Evolutionary conservation across 371 early-diverging fungal species (phyloP).

Genomic region (Actinomortierella ambigua): DNA sequence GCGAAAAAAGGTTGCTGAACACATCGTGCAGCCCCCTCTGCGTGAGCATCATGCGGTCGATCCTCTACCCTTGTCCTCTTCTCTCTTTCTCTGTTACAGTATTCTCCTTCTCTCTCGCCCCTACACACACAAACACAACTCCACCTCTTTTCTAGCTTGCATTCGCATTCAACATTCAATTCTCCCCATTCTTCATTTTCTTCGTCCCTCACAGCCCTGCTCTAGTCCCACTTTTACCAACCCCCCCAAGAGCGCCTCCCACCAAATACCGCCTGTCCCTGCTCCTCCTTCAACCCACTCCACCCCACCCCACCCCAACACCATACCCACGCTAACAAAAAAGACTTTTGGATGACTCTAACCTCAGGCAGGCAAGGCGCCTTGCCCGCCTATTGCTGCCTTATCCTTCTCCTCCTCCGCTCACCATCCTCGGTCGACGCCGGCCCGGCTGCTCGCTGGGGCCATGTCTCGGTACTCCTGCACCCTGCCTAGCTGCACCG

Average conservation of each 20-base stretch:
- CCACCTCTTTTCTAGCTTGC: constrained; percentile 1
- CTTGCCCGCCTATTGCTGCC: not conserved
- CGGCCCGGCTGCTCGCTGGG: constrained; percentile 39
- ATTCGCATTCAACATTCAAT: not conserved
- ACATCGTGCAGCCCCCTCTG: too few relatives aligned
- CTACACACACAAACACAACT: not conserved
- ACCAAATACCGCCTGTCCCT: not conserved
- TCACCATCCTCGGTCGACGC: not conserved
- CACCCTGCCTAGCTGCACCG: not conserved
- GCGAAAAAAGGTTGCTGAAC: too few relatives aligned
- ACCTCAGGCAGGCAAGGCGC: not conserved
- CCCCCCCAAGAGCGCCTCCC: not conserved
- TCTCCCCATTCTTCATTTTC: not conserved
- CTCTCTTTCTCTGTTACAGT: not conserved
- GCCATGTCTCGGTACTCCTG: constrained; percentile 37
- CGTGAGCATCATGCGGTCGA: too few relatives aligned
- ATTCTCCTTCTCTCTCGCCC: not conserved
- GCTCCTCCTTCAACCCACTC: not conserved
- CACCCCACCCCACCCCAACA: constrained; percentile 4
- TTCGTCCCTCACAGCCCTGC: not conserved
- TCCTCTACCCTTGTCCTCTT: not conserved
- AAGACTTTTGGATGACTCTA: not conserved
- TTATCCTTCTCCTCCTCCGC: not conserved
- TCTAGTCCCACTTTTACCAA: not conserved
- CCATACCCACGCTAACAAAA: too few relatives aligned